Evolutionary conservation across 345 rosid species (phyloP).

Genomic region (Melaleuca quinquenervia): DNA sequence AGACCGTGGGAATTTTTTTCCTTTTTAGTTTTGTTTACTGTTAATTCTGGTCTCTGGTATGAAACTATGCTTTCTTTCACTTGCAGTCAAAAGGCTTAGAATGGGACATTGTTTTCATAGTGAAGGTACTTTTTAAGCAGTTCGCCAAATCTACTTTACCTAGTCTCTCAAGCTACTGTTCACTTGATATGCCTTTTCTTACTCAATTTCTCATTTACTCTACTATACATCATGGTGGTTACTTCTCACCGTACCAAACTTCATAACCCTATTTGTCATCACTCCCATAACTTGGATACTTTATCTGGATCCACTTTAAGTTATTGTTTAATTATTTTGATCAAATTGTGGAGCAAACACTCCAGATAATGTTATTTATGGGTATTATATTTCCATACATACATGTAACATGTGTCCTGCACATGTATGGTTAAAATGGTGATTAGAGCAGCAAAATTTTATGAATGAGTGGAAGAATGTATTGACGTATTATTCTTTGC

Average conservation of each 20-base stretch:
- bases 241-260: background rate
- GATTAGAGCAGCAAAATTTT: background rate
- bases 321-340: background rate
- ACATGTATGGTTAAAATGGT: background rate
- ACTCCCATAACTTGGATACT: background rate
- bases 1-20: background rate
- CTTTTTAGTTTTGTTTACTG: background rate
- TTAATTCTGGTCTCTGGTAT: background rate
- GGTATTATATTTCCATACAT: background rate
- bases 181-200: background rate
- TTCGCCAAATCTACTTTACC: background rate
- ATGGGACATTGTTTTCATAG: conserved; percentile 89
- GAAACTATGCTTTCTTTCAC: conserved; percentile 3
- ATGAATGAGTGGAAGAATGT: background rate
- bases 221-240: background rate
- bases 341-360: background rate
- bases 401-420: background rate
- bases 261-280: background rate
- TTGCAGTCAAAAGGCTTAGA: conserved; percentile 96
- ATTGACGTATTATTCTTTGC: background rate
- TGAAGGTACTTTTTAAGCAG: conserved; percentile 45
- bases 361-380: background rate
- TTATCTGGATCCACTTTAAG: background rate
- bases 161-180: background rate
- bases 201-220: background rate